Evolutionary conservation across 1,284 basidiomycete genomes (phyloP).

Genomic region (Trametes polyzona): DNA sequence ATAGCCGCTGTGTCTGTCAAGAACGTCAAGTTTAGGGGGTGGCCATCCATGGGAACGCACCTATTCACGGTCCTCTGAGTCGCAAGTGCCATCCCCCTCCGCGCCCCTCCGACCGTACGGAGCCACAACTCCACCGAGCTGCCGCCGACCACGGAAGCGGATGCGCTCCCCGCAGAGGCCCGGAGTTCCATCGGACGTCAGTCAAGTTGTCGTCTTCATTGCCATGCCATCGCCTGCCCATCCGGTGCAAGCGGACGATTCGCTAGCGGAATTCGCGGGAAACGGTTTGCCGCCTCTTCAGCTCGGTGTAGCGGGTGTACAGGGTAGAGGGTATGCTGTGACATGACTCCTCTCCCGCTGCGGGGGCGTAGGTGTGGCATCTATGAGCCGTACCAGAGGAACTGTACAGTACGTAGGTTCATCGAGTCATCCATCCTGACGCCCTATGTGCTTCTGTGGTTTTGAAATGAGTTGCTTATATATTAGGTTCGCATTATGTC

Average conservation of each 20-base stretch:
- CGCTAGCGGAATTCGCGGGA: no score
- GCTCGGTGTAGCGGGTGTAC: neutral
- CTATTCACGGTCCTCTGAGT: neutral
- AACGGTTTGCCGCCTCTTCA: neutral
- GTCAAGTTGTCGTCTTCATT: conserved; percentile 3
- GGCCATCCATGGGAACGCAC: neutral
- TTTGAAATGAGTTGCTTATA: neutral
- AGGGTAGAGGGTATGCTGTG: no score
- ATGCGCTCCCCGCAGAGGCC: neutral
- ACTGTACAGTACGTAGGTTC: no score
- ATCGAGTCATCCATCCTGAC: no score
- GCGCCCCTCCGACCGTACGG: neutral
- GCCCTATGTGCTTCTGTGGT: neutral
- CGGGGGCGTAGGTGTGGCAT: no score
- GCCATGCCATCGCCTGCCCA: conserved; percentile 2
- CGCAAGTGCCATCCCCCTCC: neutral
- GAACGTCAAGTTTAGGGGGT: neutral
- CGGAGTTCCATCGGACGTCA: neutral
- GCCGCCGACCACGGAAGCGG: neutral
- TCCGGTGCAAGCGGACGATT: neutral
- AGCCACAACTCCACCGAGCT: neutral
- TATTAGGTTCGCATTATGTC: neutral
- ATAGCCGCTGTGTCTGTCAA: neutral
- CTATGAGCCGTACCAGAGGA: no score
- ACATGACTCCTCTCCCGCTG: no score